Base-by-base conservation (phyloP, 2,329 filamentous ascomycete genomes). In the Colletotrichum sp. region DNA sequence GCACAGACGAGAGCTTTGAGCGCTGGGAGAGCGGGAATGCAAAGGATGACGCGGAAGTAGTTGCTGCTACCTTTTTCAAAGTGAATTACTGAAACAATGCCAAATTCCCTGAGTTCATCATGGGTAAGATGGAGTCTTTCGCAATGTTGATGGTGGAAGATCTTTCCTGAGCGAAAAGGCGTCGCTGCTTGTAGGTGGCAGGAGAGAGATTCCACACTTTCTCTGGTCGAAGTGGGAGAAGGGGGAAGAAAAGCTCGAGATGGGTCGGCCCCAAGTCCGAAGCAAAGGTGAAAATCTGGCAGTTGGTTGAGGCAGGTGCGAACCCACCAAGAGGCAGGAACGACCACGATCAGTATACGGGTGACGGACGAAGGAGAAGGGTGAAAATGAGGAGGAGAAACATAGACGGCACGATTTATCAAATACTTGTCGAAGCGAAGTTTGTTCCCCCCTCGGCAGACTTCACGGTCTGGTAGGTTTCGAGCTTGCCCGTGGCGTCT, bases 311-410 rank as follows among this genome's bases (percentile, higher is more conserved):
- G n/a, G 43, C 43, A 52, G 43, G 43, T 24, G n/a, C 43, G n/a
- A 52, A 7, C n/a, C 6, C 43, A 24, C 4, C 10, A 52, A 24
- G 4, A 21, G 43, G 43, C 43, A 52, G 4, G 43, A 52, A 52
- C 43, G 4, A 52, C 10, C 0, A 48, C 10, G 6, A 21, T 0
- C 9, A 12, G 5, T 10, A 12, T 0, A 7, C 3, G 4, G 39
- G 6, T n/a, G 39, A n/a, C 39, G 18, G 39, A 12, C 39, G 39
- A 48, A 21, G 6, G 10, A 48, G 18, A n/a, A 48, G 3, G 3
- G 3, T n/a, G 36, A 16, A 16, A 1, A 14, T 14, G 3, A 39
- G 34, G 7, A 39, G 36, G 16, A 18, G 2, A 39, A 8, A 2
- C 2, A 7, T 4, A 18, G 36, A 48, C 39, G 1, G 3, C 39